Evolutionary conservation across 345 rosid species (phyloP), one percentile per base, ranked within the genome.

Genomic region (Eucalyptus viminalis): DNA sequence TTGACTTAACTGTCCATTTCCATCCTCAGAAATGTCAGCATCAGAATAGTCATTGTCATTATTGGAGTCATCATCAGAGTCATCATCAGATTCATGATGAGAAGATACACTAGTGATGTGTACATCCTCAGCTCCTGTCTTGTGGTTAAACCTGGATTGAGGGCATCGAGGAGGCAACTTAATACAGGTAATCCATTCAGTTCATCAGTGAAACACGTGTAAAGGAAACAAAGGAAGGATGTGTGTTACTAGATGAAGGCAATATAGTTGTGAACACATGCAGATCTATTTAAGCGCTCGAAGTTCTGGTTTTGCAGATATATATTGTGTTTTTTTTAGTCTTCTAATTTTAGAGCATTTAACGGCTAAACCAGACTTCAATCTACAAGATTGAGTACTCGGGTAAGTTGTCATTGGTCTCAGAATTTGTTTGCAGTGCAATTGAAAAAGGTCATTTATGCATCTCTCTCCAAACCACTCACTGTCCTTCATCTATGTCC

Each of bases 51-150:
- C 80, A 37, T 92, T 94, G 56, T 92, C 90, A 49, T 92, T 94
- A 89, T 87, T 27, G 4, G 37, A 56, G 87, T 94, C 94, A 72
- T 91, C 80, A 24, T 92, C 96, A 47, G 49, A 56, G 87, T 94
- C 94, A 80, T 91, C 85, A 31, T 92, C 96, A 47, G 95, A 93
- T 54, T 93, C 97, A 91, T 88, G 89, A 89, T 93, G 89, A 51
- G 95, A 93, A 86, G 94, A 90, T 14, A 91, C 92, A 89, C 89
- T 81, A 37, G 97, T 95, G 91, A 96, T 94, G 91, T 96, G 98
- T 45, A 96, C 98, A 89, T 97, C 99, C 91, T 96, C 99, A 6
- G 95, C 96, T 44, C 97, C 99, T 47, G 98, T 96, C 93, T 95
- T 97, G 95, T 96, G 99, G 91, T 97, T 97, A 91, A 96, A 97